These are phyloP conservation scores for Nectriaceae sp. DNA, from an alignment of 2,329 filamentous ascomycete genomes.

Conservation along the genomic window DNA sequence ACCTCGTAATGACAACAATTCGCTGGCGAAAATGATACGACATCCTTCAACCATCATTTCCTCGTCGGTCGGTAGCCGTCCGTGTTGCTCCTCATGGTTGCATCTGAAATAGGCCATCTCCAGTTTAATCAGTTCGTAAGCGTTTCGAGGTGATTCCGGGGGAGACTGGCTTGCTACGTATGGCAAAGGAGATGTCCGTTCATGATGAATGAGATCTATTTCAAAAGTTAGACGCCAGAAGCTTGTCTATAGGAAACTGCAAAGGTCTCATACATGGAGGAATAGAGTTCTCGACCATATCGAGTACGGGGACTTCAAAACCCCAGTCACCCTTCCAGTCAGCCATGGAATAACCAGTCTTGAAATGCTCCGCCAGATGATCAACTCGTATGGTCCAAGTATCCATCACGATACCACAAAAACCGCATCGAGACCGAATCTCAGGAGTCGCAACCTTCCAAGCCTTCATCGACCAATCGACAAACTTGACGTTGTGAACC, in stretches of 20 bases:
- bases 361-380: constrained; percentile 69
- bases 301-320: constrained; percentile 61
- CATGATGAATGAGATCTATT: constrained; percentile 65
- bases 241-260: constrained; percentile 38
- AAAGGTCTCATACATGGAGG: constrained; percentile 59
- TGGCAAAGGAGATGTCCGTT: constrained; percentile 58
- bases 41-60: constrained; percentile 61
- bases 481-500: constrained; percentile 63
- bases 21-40: constrained; percentile 57
- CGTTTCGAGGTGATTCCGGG: constrained; percentile 52
- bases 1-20: constrained; percentile 45
- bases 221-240: constrained; percentile 44
- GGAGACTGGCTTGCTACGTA: constrained; percentile 49
- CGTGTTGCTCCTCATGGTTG: constrained; percentile 45
- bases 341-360: constrained; percentile 65
- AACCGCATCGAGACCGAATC: constrained; percentile 65
- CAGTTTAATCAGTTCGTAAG: constrained; percentile 63
- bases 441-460: constrained; percentile 64
- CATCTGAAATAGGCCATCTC: constrained; percentile 56
- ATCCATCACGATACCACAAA: constrained; percentile 63
- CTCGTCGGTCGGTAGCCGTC: constrained; percentile 47
- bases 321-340: constrained; percentile 73
- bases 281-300: constrained; percentile 67
- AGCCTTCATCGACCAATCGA: constrained; percentile 63
- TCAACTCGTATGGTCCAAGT: constrained; percentile 63